Evolutionary conservation across 768 basidiomycete species (phyloP), one percentile per base, ranked within the genome.

Genomic region (Coprinopsis strossmayeri): DNA sequence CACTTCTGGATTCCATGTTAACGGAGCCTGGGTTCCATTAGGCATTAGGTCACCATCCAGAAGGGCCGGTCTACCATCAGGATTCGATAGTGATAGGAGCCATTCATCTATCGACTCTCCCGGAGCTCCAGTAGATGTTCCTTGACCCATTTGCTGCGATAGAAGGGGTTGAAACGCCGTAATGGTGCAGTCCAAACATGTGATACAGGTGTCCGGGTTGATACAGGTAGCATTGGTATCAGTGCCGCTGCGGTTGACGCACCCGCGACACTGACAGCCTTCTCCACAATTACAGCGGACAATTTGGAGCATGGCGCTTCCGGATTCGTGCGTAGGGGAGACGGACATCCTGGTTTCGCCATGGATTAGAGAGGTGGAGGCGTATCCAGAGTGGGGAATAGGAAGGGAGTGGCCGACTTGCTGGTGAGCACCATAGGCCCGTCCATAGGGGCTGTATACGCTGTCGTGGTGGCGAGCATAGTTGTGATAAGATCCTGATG

Each of bases 141-240:
- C 57, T 52, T 32, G 30, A 32, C 9, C 15, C 11, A 20, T 57
- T 57, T 4, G 68, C 67, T 5, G 69, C 58, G 7, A 18, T 38
- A 10, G 24, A 17, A 45, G 12, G 27, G 43, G 28, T 18, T 3
- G 77, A 68, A 47, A 76, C 0, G 78, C 70, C 35, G 79, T 65
- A 51, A 84, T 76, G 35, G 80, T 76, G 59, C 81, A 86, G 50
- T 85, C 82, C 1, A 85, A 63, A 52, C 84, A 87, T 27, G 74
- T 70, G 1, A 51, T 27, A 60, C 71, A 68, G 50, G 62, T 28
- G 52, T 65, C 53, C 34, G 71, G 63, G 62, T 71, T 60, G 51
- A 62, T 43, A 59, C 63, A 73, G 3, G 70, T 65, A 0, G 35
- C 18, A 9, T 67, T 61, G 53, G 65, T 67, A 0, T 67, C 65